Base-by-base conservation (phyloP, 768 basidiomycete genomes). In the Lactarius tabidus region DNA sequence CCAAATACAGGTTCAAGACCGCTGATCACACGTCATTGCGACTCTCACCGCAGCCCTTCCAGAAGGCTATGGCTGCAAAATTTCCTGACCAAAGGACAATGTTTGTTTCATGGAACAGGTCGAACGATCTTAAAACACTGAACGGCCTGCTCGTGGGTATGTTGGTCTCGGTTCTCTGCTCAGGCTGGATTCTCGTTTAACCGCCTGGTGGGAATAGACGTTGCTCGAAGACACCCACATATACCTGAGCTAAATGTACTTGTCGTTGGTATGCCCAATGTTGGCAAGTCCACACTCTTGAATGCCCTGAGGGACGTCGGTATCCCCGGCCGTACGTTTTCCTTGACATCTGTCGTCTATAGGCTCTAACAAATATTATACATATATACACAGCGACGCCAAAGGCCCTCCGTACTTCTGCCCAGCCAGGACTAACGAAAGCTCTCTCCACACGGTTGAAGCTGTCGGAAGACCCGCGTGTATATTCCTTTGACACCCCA, bases 241-340 rank as follows among this genome's bases (percentile, higher is more conserved):
- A 82, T 85, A 55, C 84, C 86, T 70, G 90, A 90, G 73, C 77
- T 93, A 69, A 94, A 95, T 71, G 89, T 98, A 8, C 82, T 98
- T 2, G 93, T 98, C 28, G 88, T 97, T 64, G 97, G 97, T 28
- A 98, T 99, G 96, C 97, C 97, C 20, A 98, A 98, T 75, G 94
- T 98, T 55, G 96, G 96, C 48, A 98, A 99, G 78, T 98, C 95
- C 17, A 95, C 93, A 2, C 77, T 98, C 58, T 79, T 99, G 15
- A 99, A 99, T 72, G 86, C 93, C 1, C 81, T 99, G 31, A 85
- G 96, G 51, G 87, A 85, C 71, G 87, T 87, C 72, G 96, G 96
- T 14, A 91, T 96, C 53, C 80, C 83, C 71, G 94, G 94, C 35
- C 64, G 64, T 65, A 14, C 15, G 59, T 61, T 48, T 61, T 10